A percentile compares a stretch with the other conserved stretches of the same genome.
phyloP scores from a whole-genome alignment of 176 grass and related monocot species.

The Oropetium thomaeum region DNA sequence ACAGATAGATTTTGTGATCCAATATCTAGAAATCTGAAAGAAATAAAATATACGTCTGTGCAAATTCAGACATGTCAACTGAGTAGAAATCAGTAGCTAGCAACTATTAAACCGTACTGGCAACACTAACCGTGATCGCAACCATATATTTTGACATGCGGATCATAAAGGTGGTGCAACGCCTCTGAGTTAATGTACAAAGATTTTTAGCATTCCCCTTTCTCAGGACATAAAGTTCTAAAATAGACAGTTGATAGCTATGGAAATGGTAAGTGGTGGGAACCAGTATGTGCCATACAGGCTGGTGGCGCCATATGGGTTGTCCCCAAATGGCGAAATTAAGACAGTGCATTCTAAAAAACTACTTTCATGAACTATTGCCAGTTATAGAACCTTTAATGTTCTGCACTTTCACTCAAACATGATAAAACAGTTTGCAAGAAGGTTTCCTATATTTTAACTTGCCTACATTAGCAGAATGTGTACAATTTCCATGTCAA shows the following conservation, averaged over 20 bases:
- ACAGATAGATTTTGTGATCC: neutral
- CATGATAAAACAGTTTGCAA: neutral
- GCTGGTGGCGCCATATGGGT: neutral
- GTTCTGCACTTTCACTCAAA: slow-evolving; percentile 5
- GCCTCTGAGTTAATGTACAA: neutral
- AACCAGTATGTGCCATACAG: neutral
- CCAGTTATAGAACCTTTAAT: neutral
- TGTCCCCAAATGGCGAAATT: neutral
- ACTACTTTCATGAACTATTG: neutral
- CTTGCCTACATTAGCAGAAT: slow-evolving; percentile 7
- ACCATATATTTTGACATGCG: neutral
- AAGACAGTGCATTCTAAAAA: neutral
- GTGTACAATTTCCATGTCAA: neutral
- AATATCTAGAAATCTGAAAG: slow-evolving; percentile 44
- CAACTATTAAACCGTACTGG: too few species aligned
- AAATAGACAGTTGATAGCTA: neutral
- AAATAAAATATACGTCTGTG: neutral
- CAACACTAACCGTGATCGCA: too few species aligned
- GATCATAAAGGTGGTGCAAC: neutral
- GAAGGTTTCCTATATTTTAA: neutral
- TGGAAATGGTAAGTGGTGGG: slow-evolving; percentile 12
- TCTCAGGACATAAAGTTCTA: neutral
- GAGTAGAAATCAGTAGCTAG: neutral
- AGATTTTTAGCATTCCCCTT: neutral
- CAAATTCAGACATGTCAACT: neutral